Base-by-base conservation (phyloP, 2,329 filamentous ascomycete genomes). In the Fusarium algeriense region DNA sequence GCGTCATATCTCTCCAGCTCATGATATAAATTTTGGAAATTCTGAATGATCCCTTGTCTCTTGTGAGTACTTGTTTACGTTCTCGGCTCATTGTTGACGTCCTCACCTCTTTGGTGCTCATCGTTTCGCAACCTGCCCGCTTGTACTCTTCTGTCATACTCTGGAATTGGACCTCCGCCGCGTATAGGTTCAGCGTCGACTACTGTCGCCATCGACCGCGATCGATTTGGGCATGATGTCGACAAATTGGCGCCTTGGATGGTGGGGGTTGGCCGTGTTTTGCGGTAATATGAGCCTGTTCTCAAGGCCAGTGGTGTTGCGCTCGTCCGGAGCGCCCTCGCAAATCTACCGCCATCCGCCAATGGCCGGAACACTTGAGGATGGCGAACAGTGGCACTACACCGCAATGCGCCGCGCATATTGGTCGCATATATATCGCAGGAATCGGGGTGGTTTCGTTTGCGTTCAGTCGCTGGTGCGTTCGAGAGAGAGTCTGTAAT, bases 11-110 rank as follows among this genome's bases (percentile, higher is more conserved):
- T 81, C 68, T 87, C 84, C 45, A 99, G 87, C 77, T 94, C 93
- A 66, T 97, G 90, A 81, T 98, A 93, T 15, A 99, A 89, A 78
- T 95, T 91, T 82, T 99, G 94, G 9, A 99, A 86, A 76, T 89
- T 93, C 78, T 96, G 89, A 75, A 99, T 95, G 74, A 99, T 95
- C 44, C 91, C 93, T 95, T 71, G 28, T 8, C 19, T 48, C 19
- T 19, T 40, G 56, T 77, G 35, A 78, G 74, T 56, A 28, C 8
- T 41, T 34, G 14, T 23, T 45, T 19, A 11, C 17, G 13, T 30
- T 17, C 15, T 13, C n/a, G 2, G 9, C n/a, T 30, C 13, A 14
- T 13, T 23, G 37, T 10, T 4, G 7, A 14, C 14, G 23, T 70
- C 20, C 65, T 63, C 83, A 94, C 93, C 91, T 86, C 96, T 86